A percentile compares a stretch with the other conserved stretches of the same genome.
These are phyloP conservation scores for Aspergillus pseudotamarii DNA, from an alignment of 2,329 filamentous ascomycete genomes.

Conservation along the genomic window DNA sequence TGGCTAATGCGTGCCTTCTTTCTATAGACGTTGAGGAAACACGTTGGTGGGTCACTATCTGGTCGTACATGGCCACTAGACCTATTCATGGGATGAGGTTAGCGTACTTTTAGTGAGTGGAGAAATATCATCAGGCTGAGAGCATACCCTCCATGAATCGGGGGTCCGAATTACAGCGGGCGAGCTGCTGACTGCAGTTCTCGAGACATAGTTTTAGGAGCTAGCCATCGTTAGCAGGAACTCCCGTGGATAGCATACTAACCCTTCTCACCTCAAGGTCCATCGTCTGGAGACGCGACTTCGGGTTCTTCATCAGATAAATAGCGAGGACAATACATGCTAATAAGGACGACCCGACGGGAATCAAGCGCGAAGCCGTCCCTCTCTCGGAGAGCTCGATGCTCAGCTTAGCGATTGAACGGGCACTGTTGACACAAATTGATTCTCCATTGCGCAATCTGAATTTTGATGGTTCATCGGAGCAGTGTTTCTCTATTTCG, in stretches of 20 bases:
- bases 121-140: neutral
- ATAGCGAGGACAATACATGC: slow-evolving; percentile 18
- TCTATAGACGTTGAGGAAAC: neutral
- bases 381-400: slow-evolving; percentile 14
- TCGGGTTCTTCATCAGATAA: slow-evolving; percentile 17
- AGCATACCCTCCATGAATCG: slow-evolving; percentile 13
- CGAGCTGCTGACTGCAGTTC: slow-evolving; percentile 8
- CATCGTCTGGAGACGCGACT: slow-evolving; percentile 8
- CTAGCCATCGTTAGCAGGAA: neutral
- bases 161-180: slow-evolving; percentile 6
- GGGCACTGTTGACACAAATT: slow-evolving; percentile 17
- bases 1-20: neutral
- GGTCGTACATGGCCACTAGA: slow-evolving; percentile 14
- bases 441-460: slow-evolving; percentile 15
- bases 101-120: neutral
- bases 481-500: slow-evolving; percentile 12
- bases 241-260: neutral
- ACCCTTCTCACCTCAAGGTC: slow-evolving; percentile 11
- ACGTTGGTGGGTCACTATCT: slow-evolving; percentile 3
- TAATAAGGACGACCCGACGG: slow-evolving; percentile 3
- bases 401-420: slow-evolving; percentile 18
- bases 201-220: slow-evolving; percentile 17
- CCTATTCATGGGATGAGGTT: neutral
- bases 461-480: slow-evolving; percentile 14
- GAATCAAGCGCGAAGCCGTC: slow-evolving; percentile 11